Conservation (phyloP, 208 protist genomes). For the Leishmania aethiopica region DNA sequence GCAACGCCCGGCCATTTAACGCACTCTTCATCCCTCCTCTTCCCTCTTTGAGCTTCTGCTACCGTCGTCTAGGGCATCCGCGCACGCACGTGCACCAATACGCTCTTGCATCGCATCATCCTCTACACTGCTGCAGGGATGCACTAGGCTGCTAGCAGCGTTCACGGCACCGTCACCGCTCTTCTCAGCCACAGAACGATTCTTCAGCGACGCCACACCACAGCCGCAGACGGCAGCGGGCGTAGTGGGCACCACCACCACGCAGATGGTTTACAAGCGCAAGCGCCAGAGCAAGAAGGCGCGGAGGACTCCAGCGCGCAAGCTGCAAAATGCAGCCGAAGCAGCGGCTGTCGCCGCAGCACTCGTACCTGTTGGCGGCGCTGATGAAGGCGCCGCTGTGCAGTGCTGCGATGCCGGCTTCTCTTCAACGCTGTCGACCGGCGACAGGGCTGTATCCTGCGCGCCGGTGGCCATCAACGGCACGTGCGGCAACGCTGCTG, state of each 20-base stretch:
- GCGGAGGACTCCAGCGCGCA: constrained; percentile 17
- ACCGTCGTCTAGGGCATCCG: background rate
- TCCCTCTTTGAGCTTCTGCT: background rate
- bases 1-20: background rate
- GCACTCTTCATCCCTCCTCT: background rate
- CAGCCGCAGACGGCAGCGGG: background rate
- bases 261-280: constrained; percentile 22
- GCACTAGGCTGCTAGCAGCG: background rate
- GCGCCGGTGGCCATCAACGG: background rate
- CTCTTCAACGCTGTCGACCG: background rate
- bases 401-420: background rate
- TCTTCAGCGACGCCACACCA: background rate
- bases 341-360: background rate
- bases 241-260: background rate
- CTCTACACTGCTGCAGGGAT: background rate
- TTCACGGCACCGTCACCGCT: background rate
- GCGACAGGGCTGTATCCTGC: background rate
- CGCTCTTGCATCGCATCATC: background rate
- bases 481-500: background rate
- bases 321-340: constrained; percentile 7
- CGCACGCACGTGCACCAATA: background rate
- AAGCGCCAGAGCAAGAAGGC: constrained; percentile 30
- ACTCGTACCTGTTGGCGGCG: background rate
- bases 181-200: background rate
- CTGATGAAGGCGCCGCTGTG: background rate